Base-by-base conservation (phyloP, 2,329 filamentous ascomycete genomes). In the Trichoderma oligosporum region DNA sequence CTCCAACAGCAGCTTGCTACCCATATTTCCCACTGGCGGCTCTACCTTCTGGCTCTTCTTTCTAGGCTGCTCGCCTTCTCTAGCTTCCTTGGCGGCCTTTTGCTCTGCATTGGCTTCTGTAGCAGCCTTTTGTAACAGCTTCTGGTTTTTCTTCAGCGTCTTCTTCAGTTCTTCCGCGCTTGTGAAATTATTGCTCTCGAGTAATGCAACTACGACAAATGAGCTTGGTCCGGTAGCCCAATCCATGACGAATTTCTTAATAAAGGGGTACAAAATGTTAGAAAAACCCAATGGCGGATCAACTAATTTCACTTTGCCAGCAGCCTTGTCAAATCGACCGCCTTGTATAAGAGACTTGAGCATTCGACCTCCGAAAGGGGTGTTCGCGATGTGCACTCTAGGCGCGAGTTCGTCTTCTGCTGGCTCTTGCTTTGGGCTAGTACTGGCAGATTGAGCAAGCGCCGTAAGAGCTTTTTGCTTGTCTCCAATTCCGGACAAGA, bases 341-440 rank as follows among this genome's bases (percentile, higher is more conserved):
- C 94, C 94, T 55, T 91, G 87, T 22, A 97, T 91, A 7, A 99
- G 82, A 0, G 88, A 88, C 76, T 96, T 97, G 66, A 97, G 81
- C 86, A 97, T 88, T 59, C 91, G 87, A 14, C 89, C 91, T 38
- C 85, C 88, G 64, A 79, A 80, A 0, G 84, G 69, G 35, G 82
- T 80, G 65, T 82, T 77, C 24, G 84, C 82, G 56, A 88, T 78
- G 68, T 91, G 87, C 27, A 72, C 67, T 20, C 67, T 68, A 4
- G 72, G 64, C 14, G 73, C 65, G 12, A 73, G 59, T 22, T 76
- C 76, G 7, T 77, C 75, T 44, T 76, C 75, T 3, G 68, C 66
- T n/a, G 67, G 66, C 35, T 68, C 67, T 22, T 72, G 70, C 38
- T 67, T 76, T 4, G 82, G 81, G 61, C 84, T 75, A 31, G 82